Conservation (phyloP, 78 protist genomes). For the Neovahlkampfia damariscottae region DNA sequence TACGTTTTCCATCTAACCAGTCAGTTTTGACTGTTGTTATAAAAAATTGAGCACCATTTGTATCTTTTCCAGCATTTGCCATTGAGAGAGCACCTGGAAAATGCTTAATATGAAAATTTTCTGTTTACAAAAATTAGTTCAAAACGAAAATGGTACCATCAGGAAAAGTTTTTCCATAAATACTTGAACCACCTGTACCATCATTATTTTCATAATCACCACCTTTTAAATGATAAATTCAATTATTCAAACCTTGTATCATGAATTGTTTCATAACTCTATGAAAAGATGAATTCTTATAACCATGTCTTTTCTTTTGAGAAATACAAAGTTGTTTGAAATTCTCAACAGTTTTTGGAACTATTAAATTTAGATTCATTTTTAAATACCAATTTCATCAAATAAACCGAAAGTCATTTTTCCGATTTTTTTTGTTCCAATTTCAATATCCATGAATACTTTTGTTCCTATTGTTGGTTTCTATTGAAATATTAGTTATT, state of each 20-base stretch:
- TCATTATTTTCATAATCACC: conserved; percentile 71
- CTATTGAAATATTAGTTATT: too few relatives aligned
- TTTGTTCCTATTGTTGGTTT: too few relatives aligned
- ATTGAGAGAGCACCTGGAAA: conserved; percentile 73
- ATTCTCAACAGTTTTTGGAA: conserved; percentile 86
- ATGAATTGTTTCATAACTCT: conserved; percentile 82
- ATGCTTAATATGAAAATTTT: too few relatives aligned
- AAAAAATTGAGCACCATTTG: conserved; percentile 92
- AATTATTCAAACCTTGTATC: too few relatives aligned
- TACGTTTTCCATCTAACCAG: conserved; percentile 61
- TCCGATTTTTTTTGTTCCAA: conserved; percentile 66
- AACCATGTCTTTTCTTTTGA: conserved; percentile 71
- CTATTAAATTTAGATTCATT: too few relatives aligned
- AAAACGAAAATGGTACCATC: conserved; percentile 95
- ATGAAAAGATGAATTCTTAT: conserved; percentile 81
- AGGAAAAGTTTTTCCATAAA: conserved; percentile 75
- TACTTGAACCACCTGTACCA: conserved; percentile 72
- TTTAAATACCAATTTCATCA: too few relatives aligned
- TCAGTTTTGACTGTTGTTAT: conserved; percentile 49
- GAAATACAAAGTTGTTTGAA: conserved; percentile 79
- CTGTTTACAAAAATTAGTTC: too few relatives aligned
- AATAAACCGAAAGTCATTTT: conserved; percentile 81
- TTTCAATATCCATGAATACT: conserved; percentile 80
- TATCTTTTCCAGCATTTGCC: conserved; percentile 78
- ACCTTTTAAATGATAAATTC: too few relatives aligned